Base-by-base conservation (phyloP, 2,329 filamentous ascomycete species). In the Nemania bipapillata region DNA sequence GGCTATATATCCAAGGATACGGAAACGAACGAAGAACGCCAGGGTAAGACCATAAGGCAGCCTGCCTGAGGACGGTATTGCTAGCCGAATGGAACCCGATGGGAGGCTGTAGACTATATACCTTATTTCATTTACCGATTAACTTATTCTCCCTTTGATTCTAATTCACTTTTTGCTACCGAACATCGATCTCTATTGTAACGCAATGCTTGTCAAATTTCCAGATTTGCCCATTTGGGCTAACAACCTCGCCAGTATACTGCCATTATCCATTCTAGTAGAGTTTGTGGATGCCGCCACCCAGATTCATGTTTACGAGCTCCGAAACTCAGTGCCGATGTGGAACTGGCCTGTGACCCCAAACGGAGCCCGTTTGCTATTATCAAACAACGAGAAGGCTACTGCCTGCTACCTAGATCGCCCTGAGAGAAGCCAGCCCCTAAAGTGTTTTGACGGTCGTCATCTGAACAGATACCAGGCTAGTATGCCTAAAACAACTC, bases 171-270 rank as follows among this genome's bases (percentile, higher is more conserved):
- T n/a, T n/a, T n/a, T n/a, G n/a, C n/a, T n/a, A n/a, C n/a, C n/a
- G n/a, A n/a, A n/a, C n/a, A n/a, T n/a, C n/a, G n/a, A n/a, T n/a
- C n/a, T n/a, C n/a, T n/a, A n/a, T n/a, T n/a, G n/a, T n/a, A n/a
- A n/a, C n/a, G n/a, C n/a, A n/a, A n/a, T n/a, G n/a, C n/a, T n/a
- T n/a, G n/a, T n/a, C n/a, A n/a, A n/a, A n/a, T n/a, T n/a, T n/a
- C n/a, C n/a, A n/a, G n/a, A n/a, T n/a, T n/a, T n/a, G n/a, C n/a
- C n/a, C n/a, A n/a, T n/a, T n/a, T n/a, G n/a, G n/a, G n/a, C n/a
- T n/a, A n/a, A n/a, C n/a, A n/a, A n/a, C n/a, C n/a, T n/a, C n/a
- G 60, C 60, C 24, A 22, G 49, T 22, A 63, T 63, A 56, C 60
- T 63, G 20, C 60, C 60, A 2, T 37, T 63, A 4, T 63, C 60